Percentiles rank a stretch among this genome's conserved stretches.
Evolutionary conservation across 106 monocot genomes (phyloP).

Genomic region (Narthecium ossifragum): DNA sequence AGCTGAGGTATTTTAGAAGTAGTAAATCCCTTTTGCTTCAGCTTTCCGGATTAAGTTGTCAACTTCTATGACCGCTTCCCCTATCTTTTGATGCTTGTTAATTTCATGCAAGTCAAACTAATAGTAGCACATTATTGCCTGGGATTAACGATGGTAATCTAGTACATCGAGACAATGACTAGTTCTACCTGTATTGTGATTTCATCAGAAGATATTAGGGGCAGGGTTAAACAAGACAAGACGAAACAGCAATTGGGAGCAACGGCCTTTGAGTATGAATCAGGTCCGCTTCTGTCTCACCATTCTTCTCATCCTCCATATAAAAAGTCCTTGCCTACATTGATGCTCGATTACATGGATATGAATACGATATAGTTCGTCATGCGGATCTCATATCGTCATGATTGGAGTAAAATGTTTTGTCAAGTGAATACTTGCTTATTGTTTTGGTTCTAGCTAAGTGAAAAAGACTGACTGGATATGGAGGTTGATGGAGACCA

Average conservation of each 20-base stretch:
- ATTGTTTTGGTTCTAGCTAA: neutral
- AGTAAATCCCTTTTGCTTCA: neutral
- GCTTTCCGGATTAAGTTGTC: neutral
- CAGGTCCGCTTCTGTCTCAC: conserved; percentile 40
- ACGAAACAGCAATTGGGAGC: conserved; percentile 97
- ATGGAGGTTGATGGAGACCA: too few species aligned
- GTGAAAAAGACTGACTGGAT: neutral
- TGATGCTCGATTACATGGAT: neutral
- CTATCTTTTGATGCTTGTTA: neutral
- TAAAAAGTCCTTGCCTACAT: neutral
- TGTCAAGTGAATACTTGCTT: neutral
- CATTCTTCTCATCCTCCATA: neutral
- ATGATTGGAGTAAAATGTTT: neutral
- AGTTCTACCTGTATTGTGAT: neutral
- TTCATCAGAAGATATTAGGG: conserved; percentile 74
- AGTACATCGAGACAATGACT: neutral
- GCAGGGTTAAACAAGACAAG: conserved; percentile 97
- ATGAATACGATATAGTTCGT: neutral
- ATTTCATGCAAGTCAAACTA: neutral
- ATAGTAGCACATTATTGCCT: neutral
- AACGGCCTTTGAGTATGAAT: conserved; percentile 76
- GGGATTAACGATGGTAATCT: too few species aligned
- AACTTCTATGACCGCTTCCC: neutral
- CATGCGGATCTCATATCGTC: neutral
- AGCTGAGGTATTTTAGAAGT: conserved; percentile 60